phyloP scores from a whole-genome alignment of 2,329 filamentous ascomycete species.

The Biscogniauxia marginata region DNA sequence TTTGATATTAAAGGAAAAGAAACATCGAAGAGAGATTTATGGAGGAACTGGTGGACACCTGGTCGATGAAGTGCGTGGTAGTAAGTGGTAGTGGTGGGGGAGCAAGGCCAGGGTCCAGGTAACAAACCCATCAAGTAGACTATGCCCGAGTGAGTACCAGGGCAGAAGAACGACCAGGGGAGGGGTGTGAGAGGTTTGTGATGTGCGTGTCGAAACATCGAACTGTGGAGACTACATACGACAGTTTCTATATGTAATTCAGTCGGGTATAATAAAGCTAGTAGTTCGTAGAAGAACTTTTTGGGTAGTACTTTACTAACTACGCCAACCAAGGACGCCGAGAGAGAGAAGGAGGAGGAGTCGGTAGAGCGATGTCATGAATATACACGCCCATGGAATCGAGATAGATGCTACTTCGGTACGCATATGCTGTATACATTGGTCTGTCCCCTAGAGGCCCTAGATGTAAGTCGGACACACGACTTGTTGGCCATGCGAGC shows the following conservation, averaged over 20 bases:
- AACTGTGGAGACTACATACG: constrained; percentile 32
- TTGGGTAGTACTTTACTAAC: constrained; percentile 31
- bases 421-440: constrained; percentile 15
- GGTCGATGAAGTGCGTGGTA: constrained; percentile 24
- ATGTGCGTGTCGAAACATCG: constrained; percentile 29
- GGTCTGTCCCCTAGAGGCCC: constrained; percentile 19
- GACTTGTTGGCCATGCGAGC: constrained; percentile 35
- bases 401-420: constrained; percentile 2
- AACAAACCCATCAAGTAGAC: constrained; percentile 23
- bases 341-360: constrained; percentile 26
- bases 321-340: constrained; percentile 23
- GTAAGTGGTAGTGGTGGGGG: constrained; percentile 29
- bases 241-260: constrained; percentile 32
- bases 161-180: constrained; percentile 25
- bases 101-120: constrained; percentile 26
- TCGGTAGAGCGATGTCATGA: constrained; percentile 23
- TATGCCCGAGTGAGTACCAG: constrained; percentile 17
- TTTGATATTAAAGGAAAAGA: constrained; percentile 30
- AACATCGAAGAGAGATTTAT: constrained; percentile 28
- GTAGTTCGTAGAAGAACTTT: constrained; percentile 24
- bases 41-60: constrained; percentile 27
- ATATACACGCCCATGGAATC: not conserved
- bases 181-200: constrained; percentile 25
- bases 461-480: constrained; percentile 26
- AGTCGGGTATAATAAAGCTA: constrained; percentile 33